Evolutionary conservation across 257 asterid genomes (phyloP), one percentile per base, ranked within the genome.

Genomic region (Coffea canephora): DNA sequence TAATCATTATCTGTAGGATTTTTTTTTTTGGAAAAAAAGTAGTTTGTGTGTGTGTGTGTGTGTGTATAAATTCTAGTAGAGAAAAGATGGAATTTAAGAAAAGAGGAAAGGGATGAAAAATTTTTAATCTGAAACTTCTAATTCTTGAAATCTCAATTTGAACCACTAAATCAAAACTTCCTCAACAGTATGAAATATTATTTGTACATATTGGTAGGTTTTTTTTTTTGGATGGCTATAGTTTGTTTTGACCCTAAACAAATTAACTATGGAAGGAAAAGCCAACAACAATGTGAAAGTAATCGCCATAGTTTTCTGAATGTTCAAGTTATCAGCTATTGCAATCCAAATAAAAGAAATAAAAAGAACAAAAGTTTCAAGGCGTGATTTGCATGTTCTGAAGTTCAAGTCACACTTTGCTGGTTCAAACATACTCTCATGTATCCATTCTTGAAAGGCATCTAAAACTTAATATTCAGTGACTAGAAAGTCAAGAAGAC

Each of bases 211-310:
- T 55, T 5, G 25, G 25, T 19, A 57, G 27, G 11, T 46, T 46
- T 9, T 57, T 57, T 55, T 55, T 6, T 55, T 55, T 4, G 5
- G n/a, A 1, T 55, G 16, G 8, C 62, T 16, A 55, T 55, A 55
- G 2, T 15, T 14, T 16, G 5, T 14, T 52, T 62, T n/a, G 31
- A 23, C 68, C 68, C 36, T 2, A 23, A 62, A 62, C 6, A 12
- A 62, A 62, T 57, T 8, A 21, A 57, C 8, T 5, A 21, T 8
- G 34, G 14, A 61, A 23, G n/a, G 34, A n/a, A 21, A 67, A 34
- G 71, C 18, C 78, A 19, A 23, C 50, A 55, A 55, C 64, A 54
- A 74, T 57, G 52, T 74, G 69, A 73, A 50, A 73, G 15, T 49
- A 45, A 27, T 49, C 25, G 1, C 27, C 45, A 27, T 3, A 25